These are phyloP conservation scores for Camelina sativa DNA, from an alignment of 345 rosid genomes.

Conservation along the genomic window DNA sequence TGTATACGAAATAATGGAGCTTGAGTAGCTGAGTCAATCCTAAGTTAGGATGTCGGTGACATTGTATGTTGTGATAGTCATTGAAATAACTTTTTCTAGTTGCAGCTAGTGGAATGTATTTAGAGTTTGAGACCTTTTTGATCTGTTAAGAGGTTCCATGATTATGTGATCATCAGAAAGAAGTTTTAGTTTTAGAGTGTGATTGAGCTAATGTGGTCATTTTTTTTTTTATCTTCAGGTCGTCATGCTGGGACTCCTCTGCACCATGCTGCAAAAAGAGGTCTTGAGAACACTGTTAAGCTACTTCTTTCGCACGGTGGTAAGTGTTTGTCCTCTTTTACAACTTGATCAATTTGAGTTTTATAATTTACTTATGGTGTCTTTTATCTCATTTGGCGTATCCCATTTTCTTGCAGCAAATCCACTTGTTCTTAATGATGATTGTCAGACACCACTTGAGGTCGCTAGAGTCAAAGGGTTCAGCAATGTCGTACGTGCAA, in stretches of 20 bases:
- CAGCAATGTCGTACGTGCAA: constrained; percentile 71
- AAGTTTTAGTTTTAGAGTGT: background rate
- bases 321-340: constrained; percentile 19
- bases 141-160: background rate
- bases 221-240: constrained; percentile 47
- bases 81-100: background rate
- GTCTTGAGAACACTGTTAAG: constrained; percentile 75
- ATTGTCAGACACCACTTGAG: constrained; percentile 86
- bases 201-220: constrained; percentile 2
- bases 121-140: constrained; percentile 4
- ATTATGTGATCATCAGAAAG: background rate
- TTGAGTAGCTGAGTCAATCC: constrained; percentile 15
- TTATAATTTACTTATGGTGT: background rate
- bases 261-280: constrained; percentile 98
- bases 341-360: background rate
- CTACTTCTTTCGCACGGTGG: constrained; percentile 87
- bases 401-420: constrained; percentile 61
- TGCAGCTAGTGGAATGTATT: constrained; percentile 1
- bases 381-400: constrained; percentile 6
- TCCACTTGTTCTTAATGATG: constrained; percentile 82
- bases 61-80: background rate
- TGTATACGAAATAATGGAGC: background rate
- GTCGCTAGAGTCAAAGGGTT: constrained; percentile 87
- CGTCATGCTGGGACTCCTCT: constrained; percentile 90
- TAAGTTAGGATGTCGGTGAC: background rate